Conservation (phyloP, 345 rosid genomes). For the Alliaria petiolata region DNA sequence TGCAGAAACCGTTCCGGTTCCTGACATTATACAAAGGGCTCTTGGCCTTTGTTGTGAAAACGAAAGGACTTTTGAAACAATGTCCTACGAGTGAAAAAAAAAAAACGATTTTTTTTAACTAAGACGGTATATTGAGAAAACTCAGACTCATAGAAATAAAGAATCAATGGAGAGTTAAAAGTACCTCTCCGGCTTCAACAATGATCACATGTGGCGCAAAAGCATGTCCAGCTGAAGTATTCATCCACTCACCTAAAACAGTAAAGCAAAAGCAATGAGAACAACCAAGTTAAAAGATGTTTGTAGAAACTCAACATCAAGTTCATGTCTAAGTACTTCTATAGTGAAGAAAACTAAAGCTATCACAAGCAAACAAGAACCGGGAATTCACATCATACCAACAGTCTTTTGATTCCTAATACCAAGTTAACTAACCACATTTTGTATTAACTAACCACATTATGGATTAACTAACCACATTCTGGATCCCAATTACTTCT, state of each 20-base stretch:
- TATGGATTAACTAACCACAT: too few relatives aligned
- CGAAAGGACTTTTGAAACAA: conserved; percentile 62
- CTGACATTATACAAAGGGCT: conserved; percentile 85
- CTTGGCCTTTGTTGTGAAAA: conserved; percentile 87
- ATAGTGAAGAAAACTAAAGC: not conserved
- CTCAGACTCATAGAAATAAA: not conserved
- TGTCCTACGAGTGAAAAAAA: conserved; percentile 47
- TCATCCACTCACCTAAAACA: conserved; percentile 88
- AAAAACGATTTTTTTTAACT: not conserved
- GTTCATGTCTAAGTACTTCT: not conserved
- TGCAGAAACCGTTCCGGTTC: conserved; percentile 64
- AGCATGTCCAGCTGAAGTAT: conserved; percentile 80
- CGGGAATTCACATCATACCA: not conserved
- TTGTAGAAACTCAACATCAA: not conserved
- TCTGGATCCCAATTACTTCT: not conserved
- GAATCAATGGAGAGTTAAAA: not conserved
- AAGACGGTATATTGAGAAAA: not conserved
- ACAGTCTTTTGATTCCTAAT: not conserved
- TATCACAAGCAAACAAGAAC: not conserved
- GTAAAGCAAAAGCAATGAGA: conserved; percentile 8
- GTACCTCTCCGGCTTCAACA: conserved; percentile 82
- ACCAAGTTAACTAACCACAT: not conserved
- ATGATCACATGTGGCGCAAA: conserved; percentile 81
- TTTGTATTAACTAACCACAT: too few relatives aligned
- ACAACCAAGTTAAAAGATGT: not conserved